Base-by-base conservation (phyloP, 352 stramenopile genomes). In the Phytophthora gonapodyides region DNA sequence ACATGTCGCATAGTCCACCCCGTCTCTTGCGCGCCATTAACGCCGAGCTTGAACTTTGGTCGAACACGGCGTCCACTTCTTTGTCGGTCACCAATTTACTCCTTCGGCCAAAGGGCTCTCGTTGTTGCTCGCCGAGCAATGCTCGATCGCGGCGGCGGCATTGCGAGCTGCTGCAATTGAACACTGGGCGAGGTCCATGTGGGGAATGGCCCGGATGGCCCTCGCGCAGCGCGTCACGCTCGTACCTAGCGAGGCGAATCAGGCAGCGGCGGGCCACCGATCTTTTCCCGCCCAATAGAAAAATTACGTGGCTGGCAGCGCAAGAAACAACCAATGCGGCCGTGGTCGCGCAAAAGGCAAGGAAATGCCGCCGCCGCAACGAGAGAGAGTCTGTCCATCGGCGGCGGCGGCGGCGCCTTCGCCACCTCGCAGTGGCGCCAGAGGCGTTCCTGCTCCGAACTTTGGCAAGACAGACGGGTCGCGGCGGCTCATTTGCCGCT, bases 241-340 rank as follows among this genome's bases (percentile, higher is more conserved):
- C 56, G 56, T 66, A 70, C 56, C 50, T 71, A 60, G 17, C 27
- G 24, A 0, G 24, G 24, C 2, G 24, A 27, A 27, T 27, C 24
- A 27, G 24, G 24, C 24, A 24, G 21, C 21, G 21, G 21, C 21
- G 21, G 24, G 24, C 24, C 27, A 31, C 27, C 55, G 43, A 58
- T 58, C 50, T 59, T 31, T 67, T 68, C 51, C 58, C 62, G 35
- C 56, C 59, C 47, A 61, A 71, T 68, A 54, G 44, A 71, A 71
- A 60, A 48, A 48, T 67, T 71, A 34, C 45, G 15, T 71, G 50
- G 50, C 50, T 63, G 17, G 47, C 47, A 45, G 9, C 48, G 7
- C 11, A 19, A 27, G 19, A 13, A 16, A 13, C 15, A 27, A 41
- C 36, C 7, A 30, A 24, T 24, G 21, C 21, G 21, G 21, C 21